Evolutionary conservation across 495 filamentous ascomycete species (phyloP), one percentile per base, ranked within the genome.

Genomic region (Penicillium turbatum): DNA sequence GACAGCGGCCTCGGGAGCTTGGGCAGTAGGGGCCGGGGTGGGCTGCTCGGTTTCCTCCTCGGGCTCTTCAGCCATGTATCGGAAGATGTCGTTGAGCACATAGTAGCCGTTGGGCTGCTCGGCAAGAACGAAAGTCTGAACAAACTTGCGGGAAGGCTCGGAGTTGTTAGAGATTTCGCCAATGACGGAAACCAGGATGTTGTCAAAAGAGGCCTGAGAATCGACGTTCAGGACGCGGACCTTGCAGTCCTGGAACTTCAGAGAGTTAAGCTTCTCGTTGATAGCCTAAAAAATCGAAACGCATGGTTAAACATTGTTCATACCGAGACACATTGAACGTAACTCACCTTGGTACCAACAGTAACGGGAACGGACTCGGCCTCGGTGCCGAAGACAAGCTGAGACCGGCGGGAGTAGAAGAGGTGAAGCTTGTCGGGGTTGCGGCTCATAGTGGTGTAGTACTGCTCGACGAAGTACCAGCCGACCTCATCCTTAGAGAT

Each of bases 391-490:
- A 84, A 88, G 41, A 92, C 86, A 60, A 92, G 85, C 66, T 91
- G 89, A 30, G 89, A 92, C 17, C 75, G 82, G 65, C 89, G 90
- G 57, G 84, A 81, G 72, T 95, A 92, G 78, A 90, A 95, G 21
- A 92, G 76, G 65, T 90, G 90, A 55, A 98, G 83, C 72, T 92
- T 95, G 61, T 96, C 92, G 13, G 95, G 93, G 54, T 78, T 87
- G 68, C 90, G 89, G 83, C 90, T 96, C 63, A 98, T 79, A 57
- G 89, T 98, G 56, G 90, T 97, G 71, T 98, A 98, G 78, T 95
- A 97, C 67, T 96, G 91, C 80, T 98, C 95, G 31, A 97, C 93
- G 59, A 98, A 98, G 71, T 91, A 97, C 93, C 93, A 98, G 62
- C 90, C 93, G 47, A 98, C 88, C 73, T 97, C 90, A 71, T 92